Conservation (phyloP, 1,139 yeast species). For the Arxiozyma bovina region DNA sequence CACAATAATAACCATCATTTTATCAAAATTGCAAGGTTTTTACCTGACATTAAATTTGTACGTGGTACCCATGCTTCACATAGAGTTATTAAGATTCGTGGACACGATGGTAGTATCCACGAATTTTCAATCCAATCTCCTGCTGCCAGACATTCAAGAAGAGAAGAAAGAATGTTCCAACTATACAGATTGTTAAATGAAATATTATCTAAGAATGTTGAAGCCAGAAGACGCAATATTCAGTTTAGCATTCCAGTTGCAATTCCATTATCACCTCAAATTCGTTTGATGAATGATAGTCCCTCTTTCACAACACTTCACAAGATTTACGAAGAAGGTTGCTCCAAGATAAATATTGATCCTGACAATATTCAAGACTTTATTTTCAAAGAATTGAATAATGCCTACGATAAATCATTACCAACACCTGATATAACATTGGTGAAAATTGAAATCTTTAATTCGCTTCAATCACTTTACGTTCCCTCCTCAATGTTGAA, state of each 20-base stretch:
- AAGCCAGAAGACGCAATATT: slow-evolving; percentile 77
- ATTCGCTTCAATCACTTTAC: slow-evolving; percentile 77
- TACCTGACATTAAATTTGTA: slow-evolving; percentile 81
- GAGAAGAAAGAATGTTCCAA: slow-evolving; percentile 92
- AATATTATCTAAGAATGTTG: slow-evolving; percentile 70
- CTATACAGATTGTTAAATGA: slow-evolving; percentile 82
- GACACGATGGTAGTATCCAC: slow-evolving; percentile 87
- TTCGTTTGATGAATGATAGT: slow-evolving; percentile 82
- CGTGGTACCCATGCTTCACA: slow-evolving; percentile 92
- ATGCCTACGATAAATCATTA: slow-evolving; percentile 85
- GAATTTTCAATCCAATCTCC: slow-evolving; percentile 96
- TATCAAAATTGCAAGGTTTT: slow-evolving; percentile 83
- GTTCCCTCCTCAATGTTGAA: slow-evolving; percentile 82
- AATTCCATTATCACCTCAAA: slow-evolving; percentile 90
- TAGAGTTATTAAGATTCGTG: slow-evolving; percentile 80
- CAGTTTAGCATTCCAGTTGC: slow-evolving; percentile 86
- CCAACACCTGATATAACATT: slow-evolving; percentile 90
- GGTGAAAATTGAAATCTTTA: slow-evolving; percentile 80
- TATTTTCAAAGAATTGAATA: slow-evolving; percentile 76
- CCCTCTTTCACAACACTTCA: slow-evolving; percentile 72
- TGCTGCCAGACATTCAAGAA: slow-evolving; percentile 92
- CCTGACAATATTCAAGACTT: slow-evolving; percentile 88
- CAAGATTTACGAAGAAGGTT: slow-evolving; percentile 79
- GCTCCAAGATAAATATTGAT: slow-evolving; percentile 62
- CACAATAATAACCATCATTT: slow-evolving; percentile 83